Percentiles rank a stretch among this genome's conserved stretches.
These are phyloP conservation scores for Geosmithia putterillii DNA, from an alignment of 2,329 filamentous ascomycete genomes.

Conservation along the genomic window DNA sequence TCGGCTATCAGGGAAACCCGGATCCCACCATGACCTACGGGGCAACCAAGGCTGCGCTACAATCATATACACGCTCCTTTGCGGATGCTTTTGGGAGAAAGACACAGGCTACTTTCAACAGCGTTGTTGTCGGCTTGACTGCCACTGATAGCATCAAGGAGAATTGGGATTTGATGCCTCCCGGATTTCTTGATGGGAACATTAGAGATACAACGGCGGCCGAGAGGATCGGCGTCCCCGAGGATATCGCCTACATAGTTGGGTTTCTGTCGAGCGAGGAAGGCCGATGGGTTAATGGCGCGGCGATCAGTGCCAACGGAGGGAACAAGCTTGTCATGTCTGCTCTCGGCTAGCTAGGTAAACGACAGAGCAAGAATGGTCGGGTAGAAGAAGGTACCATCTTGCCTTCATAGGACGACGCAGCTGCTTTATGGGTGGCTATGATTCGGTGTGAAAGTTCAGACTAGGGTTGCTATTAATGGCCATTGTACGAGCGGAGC, in stretches of 20 bases:
- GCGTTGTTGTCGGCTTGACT: not conserved
- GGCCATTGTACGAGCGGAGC: no score
- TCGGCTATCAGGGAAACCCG: not conserved
- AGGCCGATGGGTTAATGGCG: not conserved
- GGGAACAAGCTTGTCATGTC: not conserved
- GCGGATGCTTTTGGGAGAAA: not conserved
- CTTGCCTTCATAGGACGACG: no score
- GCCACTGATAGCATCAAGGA: not conserved
- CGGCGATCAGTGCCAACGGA: slow-evolving; percentile 1
- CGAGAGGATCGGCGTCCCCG: not conserved
- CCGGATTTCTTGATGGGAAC: not conserved
- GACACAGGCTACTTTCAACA: not conserved
- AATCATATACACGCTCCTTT: not conserved
- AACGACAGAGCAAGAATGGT: no score
- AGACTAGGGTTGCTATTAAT: no score
- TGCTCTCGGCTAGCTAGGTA: not conserved
- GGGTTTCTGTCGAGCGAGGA: slow-evolving; percentile 1
- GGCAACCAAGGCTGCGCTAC: not conserved
- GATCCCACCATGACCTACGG: not conserved
- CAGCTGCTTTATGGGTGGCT: no score
- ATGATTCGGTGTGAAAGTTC: no score
- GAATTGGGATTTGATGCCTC: not conserved
- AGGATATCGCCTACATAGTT: slow-evolving; percentile 1
- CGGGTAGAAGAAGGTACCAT: no score
- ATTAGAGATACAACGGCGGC: not conserved